Conservation (phyloP, 768 basidiomycete genomes). For the Mycena indigotica region DNA sequence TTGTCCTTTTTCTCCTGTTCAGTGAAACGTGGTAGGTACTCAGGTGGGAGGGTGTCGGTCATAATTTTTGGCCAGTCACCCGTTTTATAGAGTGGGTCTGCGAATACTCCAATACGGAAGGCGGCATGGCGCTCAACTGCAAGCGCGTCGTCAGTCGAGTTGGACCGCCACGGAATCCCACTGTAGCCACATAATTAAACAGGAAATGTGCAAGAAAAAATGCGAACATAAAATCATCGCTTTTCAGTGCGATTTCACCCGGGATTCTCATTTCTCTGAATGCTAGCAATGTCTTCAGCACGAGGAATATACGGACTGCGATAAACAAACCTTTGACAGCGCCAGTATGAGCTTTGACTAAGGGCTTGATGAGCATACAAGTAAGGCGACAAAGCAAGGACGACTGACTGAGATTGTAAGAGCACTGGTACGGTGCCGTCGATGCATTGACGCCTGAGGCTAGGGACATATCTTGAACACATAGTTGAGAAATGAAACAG, state of each 20-base stretch:
- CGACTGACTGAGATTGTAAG: constrained; percentile 46
- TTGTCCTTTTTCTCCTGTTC: constrained; percentile 46
- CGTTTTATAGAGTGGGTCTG: constrained; percentile 51
- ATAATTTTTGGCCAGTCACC: constrained; percentile 56
- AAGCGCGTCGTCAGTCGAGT: constrained; percentile 44
- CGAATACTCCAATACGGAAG: constrained; percentile 52
- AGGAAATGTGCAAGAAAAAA: too few relatives aligned
- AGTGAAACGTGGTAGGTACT: constrained; percentile 51
- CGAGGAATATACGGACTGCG: background rate
- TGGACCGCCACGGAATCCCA: constrained; percentile 48
- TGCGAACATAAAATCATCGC: constrained; percentile 50
- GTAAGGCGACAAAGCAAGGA: too few relatives aligned
- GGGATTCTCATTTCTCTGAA: constrained; percentile 49
- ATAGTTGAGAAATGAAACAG: too few relatives aligned
- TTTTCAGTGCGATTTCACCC: constrained; percentile 58
- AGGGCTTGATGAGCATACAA: too few relatives aligned
- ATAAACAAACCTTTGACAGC: constrained; percentile 47
- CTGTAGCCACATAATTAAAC: constrained; percentile 23
- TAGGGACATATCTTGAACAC: constrained; percentile 39
- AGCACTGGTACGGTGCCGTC: constrained; percentile 47
- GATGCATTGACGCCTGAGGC: constrained; percentile 44
- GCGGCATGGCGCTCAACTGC: constrained; percentile 53
- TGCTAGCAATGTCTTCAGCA: constrained; percentile 26
- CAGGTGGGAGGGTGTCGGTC: constrained; percentile 49
- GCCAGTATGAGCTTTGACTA: constrained; percentile 51